Evolutionary conservation across 2,329 filamentous ascomycete genomes (phyloP).

Genomic region (Diaporthe citri): DNA sequence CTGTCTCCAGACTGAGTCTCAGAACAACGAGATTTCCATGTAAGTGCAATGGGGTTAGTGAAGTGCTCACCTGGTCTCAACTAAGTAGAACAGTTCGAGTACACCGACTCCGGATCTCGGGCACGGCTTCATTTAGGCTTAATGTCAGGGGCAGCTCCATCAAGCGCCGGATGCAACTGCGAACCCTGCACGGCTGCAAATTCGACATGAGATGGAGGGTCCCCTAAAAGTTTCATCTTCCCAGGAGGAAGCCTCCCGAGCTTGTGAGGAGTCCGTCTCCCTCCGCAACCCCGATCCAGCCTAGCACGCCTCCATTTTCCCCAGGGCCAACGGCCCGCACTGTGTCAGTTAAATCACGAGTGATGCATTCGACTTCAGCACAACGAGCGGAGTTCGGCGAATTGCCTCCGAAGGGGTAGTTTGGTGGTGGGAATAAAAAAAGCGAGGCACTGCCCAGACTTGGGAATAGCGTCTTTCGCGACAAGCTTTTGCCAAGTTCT

Average conservation of each 20-base stretch:
- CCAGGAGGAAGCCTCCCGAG: background rate
- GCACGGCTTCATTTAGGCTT: constrained; percentile 17
- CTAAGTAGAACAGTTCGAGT: background rate
- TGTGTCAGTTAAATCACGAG: constrained; percentile 21
- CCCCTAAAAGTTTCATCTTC: background rate
- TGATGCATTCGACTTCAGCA: background rate
- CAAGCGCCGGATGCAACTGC: background rate
- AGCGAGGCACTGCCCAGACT: background rate
- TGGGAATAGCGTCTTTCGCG: background rate
- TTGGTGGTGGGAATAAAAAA: background rate
- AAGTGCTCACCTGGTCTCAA: background rate
- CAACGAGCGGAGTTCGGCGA: background rate
- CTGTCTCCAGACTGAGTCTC: background rate
- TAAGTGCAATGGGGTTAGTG: too few species aligned
- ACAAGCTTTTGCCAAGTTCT: constrained; percentile 30
- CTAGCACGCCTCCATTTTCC: background rate
- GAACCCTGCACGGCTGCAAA: background rate
- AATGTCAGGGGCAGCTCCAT: background rate
- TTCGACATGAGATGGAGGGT: background rate
- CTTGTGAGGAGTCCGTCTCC: background rate
- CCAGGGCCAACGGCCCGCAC: constrained; percentile 21
- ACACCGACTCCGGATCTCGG: background rate
- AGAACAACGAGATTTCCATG: background rate
- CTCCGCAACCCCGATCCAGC: constrained; percentile 20
- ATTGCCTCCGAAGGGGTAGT: background rate